Percentiles rank a stretch among this genome's conserved stretches.
Conservation (phyloP, 192 early-diverging fungal species). For the Umbelopsis isabellina region DNA sequence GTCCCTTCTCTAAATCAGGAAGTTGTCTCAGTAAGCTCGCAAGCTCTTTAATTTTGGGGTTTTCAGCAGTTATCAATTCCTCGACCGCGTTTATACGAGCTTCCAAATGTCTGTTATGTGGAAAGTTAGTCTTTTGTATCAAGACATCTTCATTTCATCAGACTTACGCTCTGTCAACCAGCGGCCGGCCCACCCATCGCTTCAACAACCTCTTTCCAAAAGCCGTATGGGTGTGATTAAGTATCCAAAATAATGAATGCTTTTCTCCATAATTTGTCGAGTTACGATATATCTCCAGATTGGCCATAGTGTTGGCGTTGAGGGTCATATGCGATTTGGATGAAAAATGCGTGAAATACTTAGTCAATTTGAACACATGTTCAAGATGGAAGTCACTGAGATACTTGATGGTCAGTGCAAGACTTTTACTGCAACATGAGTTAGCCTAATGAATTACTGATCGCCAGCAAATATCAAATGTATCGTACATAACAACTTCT, state of each 20-base stretch:
- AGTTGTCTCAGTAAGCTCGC: slow-evolving; percentile 49
- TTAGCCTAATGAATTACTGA: neutral
- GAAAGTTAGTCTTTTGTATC: neutral
- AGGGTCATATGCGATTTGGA: slow-evolving; percentile 64
- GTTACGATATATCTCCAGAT: slow-evolving; percentile 69
- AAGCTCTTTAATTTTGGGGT: slow-evolving; percentile 38
- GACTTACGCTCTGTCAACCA: slow-evolving; percentile 53
- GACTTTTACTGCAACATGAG: slow-evolving; percentile 27
- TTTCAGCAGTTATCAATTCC: slow-evolving; percentile 49
- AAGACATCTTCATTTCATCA: neutral
- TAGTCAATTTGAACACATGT: slow-evolving; percentile 56
- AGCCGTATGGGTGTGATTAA: slow-evolving; percentile 69
- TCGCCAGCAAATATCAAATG: neutral
- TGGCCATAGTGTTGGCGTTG: slow-evolving; percentile 65
- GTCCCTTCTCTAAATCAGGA: slow-evolving; percentile 67
- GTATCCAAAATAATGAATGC: slow-evolving; percentile 58
- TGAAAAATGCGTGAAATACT: slow-evolving; percentile 63
- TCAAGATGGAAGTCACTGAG: slow-evolving; percentile 66
- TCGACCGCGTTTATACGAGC: slow-evolving; percentile 64
- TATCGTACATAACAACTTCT: slow-evolving; percentile 30
- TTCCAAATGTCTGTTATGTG: slow-evolving; percentile 41
- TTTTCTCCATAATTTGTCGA: slow-evolving; percentile 44
- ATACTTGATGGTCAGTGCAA: slow-evolving; percentile 63
- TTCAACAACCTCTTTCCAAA: slow-evolving; percentile 68
- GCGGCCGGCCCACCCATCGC: slow-evolving; percentile 71